Evolutionary conservation across 1,139 yeast species (phyloP).

Genomic region (Candida buenavistaensis): DNA sequence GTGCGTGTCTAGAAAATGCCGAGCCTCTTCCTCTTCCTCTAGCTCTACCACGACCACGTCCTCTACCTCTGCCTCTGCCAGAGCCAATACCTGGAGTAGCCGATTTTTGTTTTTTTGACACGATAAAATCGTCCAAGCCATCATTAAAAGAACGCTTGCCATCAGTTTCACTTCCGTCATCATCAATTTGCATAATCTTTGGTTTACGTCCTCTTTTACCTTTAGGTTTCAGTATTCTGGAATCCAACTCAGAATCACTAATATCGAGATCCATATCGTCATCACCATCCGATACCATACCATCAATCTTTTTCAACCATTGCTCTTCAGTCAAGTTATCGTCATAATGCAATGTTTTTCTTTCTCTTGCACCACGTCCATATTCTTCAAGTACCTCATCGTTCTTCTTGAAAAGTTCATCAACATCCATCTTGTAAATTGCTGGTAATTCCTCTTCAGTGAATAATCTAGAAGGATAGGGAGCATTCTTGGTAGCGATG

Average conservation of each 20-base stretch:
- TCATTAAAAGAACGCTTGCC: slow-evolving; percentile 13
- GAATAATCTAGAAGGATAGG: slow-evolving; percentile 52
- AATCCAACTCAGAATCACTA: slow-evolving; percentile 24
- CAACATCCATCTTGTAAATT: slow-evolving; percentile 54
- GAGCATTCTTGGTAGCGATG: slow-evolving; percentile 38
- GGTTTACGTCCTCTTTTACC: slow-evolving; percentile 26
- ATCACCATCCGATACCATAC: slow-evolving; percentile 39
- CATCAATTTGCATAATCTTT: slow-evolving; percentile 13
- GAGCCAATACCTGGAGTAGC: slow-evolving; percentile 24
- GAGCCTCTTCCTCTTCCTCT: slow-evolving; percentile 28
- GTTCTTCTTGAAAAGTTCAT: slow-evolving; percentile 47
- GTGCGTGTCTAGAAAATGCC: slow-evolving; percentile 34
- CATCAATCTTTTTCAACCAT: slow-evolving; percentile 67
- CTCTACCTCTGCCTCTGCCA: slow-evolving; percentile 16
- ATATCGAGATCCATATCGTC: slow-evolving; percentile 24
- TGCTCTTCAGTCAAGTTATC: slow-evolving; percentile 77
- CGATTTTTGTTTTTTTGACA: slow-evolving; percentile 28
- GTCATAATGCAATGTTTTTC: slow-evolving; percentile 60
- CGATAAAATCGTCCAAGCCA: slow-evolving; percentile 13
- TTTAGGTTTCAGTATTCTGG: slow-evolving; percentile 24
- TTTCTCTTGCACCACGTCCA: slow-evolving; percentile 67
- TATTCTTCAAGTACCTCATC: slow-evolving; percentile 44
- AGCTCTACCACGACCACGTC: slow-evolving; percentile 27
- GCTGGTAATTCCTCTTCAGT: slow-evolving; percentile 66
- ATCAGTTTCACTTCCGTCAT: slow-evolving; percentile 13